phyloP scores from a whole-genome alignment of 2,329 filamentous ascomycete genomes.

The Curvularia sp. region DNA sequence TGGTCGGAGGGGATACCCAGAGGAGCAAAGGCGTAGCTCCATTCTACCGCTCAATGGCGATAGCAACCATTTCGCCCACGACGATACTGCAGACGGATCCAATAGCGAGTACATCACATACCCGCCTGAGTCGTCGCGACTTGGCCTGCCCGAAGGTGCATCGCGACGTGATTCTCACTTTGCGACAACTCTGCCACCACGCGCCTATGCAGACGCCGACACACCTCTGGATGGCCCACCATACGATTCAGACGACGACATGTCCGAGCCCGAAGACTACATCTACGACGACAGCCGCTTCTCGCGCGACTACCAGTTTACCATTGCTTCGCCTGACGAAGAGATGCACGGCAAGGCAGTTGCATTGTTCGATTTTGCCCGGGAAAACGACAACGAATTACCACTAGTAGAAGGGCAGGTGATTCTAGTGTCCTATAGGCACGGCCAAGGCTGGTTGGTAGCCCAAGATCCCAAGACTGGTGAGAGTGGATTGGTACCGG shows the following conservation, averaged over 20 bases:
- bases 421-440: slow-evolving; percentile 93
- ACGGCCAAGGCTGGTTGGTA: slow-evolving; percentile 96
- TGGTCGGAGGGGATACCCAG: slow-evolving; percentile 43
- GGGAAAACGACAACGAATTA: slow-evolving; percentile 96
- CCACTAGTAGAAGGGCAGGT: slow-evolving; percentile 93
- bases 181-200: slow-evolving; percentile 56
- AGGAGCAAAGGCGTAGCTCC: slow-evolving; percentile 55
- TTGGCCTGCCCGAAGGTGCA: slow-evolving; percentile 41
- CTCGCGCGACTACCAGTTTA: slow-evolving; percentile 92
- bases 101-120: slow-evolving; percentile 85
- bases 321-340: slow-evolving; percentile 92
- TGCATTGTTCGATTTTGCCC: slow-evolving; percentile 91
- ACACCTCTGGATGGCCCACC: slow-evolving; percentile 50
- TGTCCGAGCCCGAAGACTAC: slow-evolving; percentile 57
- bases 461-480: slow-evolving; percentile 93
- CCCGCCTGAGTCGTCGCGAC: slow-evolving; percentile 60
- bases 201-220: slow-evolving; percentile 52
- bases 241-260: slow-evolving; percentile 59
- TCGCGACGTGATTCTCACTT: slow-evolving; percentile 63
- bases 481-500: slow-evolving; percentile 92
- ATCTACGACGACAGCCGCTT: slow-evolving; percentile 75
- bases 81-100: slow-evolving; percentile 73
- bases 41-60: slow-evolving; percentile 65
- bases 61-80: slow-evolving; percentile 75
- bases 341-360: slow-evolving; percentile 98